These are phyloP conservation scores for Mycena kentingensis DNA, from an alignment of 768 basidiomycete genomes.

Conservation along the genomic window DNA sequence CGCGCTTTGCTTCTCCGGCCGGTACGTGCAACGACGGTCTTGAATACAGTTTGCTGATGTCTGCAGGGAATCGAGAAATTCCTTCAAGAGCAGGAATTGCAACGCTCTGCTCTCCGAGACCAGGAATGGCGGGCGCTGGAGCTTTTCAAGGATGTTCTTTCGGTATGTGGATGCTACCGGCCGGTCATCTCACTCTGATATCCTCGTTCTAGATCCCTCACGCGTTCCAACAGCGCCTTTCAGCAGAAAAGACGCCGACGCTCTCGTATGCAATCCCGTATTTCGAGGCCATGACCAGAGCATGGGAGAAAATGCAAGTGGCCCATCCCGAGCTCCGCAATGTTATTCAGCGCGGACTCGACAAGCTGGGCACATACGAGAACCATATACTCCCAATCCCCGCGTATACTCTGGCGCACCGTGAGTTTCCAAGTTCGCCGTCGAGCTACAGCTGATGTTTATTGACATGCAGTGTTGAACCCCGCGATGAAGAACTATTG, in stretches of 20 bases:
- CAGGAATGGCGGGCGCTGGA: not conserved
- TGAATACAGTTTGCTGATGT: not conserved
- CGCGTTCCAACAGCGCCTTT: constrained; percentile 24
- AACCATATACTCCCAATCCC: constrained; percentile 1
- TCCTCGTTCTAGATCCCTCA: constrained; percentile 18
- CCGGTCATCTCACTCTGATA: not conserved
- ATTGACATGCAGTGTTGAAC: constrained; percentile 2
- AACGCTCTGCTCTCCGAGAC: not conserved
- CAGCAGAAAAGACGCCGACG: constrained; percentile 23
- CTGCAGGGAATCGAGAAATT: not conserved
- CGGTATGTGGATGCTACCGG: not conserved
- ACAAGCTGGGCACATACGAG: not conserved
- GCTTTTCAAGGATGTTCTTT: not conserved
- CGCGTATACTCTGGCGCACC: constrained; percentile 3
- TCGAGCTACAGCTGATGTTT: not conserved
- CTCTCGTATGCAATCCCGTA: constrained; percentile 15
- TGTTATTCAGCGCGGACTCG: not conserved
- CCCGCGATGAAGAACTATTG: constrained; percentile 18
- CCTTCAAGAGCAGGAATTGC: not conserved
- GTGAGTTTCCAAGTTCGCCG: not conserved
- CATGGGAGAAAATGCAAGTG: not conserved
- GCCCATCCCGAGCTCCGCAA: not conserved
- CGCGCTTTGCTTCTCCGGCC: not conserved
- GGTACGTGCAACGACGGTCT: not conserved
- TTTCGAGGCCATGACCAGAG: constrained; percentile 12